These are phyloP conservation scores for Ampelomyces quisqualis DNA, from an alignment of 2,329 filamentous ascomycete genomes.

Conservation along the genomic window DNA sequence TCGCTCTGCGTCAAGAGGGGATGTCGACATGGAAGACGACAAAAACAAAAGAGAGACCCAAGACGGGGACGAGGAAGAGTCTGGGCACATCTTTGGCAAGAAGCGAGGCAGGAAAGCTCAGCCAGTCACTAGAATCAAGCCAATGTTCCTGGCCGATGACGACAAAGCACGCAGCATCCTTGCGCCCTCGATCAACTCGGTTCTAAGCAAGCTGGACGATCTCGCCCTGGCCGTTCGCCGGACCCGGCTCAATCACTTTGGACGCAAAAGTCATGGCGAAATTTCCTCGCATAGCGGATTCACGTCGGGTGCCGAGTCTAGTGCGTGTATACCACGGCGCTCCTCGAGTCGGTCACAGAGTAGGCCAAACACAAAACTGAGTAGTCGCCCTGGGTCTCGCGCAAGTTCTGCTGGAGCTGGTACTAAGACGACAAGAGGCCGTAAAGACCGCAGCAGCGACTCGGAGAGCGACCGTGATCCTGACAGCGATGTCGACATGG, in stretches of 20 bases:
- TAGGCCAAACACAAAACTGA: constrained; percentile 9
- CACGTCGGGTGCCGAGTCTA: constrained; percentile 29
- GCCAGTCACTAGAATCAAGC: constrained; percentile 27
- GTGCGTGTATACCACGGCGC: constrained; percentile 11
- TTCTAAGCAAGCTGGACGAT: constrained; percentile 68
- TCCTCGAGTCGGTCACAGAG: constrained; percentile 19
- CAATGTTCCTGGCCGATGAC: constrained; percentile 69
- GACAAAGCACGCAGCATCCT: constrained; percentile 65
- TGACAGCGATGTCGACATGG: constrained; percentile 32
- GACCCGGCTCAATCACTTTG: constrained; percentile 56
- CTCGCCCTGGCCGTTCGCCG: constrained; percentile 71
- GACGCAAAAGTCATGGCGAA: constrained; percentile 23
- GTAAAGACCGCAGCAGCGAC: constrained; percentile 1
- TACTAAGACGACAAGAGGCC: background rate
- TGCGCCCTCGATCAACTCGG: constrained; percentile 67
- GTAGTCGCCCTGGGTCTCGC: constrained; percentile 14
- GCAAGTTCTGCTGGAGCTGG: constrained; percentile 3
- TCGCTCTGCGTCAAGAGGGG: constrained; percentile 2
- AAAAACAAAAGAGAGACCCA: background rate
- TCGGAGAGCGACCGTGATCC: constrained; percentile 16
- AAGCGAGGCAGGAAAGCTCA: constrained; percentile 16
- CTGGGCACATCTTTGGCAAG: background rate
- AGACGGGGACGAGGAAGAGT: constrained; percentile 4
- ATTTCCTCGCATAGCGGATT: constrained; percentile 34
- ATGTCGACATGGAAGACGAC: constrained; percentile 9